Percentiles rank a stretch among this genome's conserved stretches.
phyloP scores from a whole-genome alignment of 2,329 filamentous ascomycete species.

The Venturia carpophila region DNA sequence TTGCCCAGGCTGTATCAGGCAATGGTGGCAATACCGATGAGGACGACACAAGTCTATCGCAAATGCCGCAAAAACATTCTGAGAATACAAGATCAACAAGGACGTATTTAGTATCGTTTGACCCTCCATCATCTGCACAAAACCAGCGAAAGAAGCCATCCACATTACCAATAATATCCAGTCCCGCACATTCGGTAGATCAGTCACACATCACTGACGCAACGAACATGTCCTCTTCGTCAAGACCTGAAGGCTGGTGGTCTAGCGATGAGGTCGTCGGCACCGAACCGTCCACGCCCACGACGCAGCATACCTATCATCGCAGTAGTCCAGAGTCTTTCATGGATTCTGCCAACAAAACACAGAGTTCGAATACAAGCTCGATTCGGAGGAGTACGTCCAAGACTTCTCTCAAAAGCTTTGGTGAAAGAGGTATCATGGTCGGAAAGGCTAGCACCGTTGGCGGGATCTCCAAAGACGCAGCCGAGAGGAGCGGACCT shows the following conservation, averaged over 20 bases:
- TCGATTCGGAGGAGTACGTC: background rate
- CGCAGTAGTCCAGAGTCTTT: background rate
- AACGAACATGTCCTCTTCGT: conserved; percentile 2
- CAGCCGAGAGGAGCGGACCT: conserved; percentile 1
- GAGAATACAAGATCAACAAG: conserved; percentile 5
- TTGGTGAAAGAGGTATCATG: conserved; percentile 13
- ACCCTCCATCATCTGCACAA: conserved; percentile 6
- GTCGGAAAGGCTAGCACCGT: conserved; percentile 11
- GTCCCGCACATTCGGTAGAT: background rate
- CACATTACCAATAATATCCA: background rate
- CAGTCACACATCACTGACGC: conserved; percentile 1
- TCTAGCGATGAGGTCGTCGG: conserved; percentile 17
- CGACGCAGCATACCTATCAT: background rate
- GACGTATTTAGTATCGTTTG: background rate
- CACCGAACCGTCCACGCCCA: conserved; percentile 14
- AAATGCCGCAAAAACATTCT: conserved; percentile 10
- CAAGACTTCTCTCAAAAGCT: background rate
- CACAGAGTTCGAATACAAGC: background rate
- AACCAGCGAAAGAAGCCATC: background rate
- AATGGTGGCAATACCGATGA: background rate
- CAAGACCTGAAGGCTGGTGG: conserved; percentile 19
- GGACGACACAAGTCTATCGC: background rate
- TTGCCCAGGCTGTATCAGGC: background rate
- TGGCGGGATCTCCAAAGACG: conserved; percentile 12
- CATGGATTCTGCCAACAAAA: background rate